A percentile compares a stretch with the other conserved stretches of the same genome.
phyloP scores from a whole-genome alignment of 1,284 basidiomycete genomes.

The Xanthoconium separans region DNA sequence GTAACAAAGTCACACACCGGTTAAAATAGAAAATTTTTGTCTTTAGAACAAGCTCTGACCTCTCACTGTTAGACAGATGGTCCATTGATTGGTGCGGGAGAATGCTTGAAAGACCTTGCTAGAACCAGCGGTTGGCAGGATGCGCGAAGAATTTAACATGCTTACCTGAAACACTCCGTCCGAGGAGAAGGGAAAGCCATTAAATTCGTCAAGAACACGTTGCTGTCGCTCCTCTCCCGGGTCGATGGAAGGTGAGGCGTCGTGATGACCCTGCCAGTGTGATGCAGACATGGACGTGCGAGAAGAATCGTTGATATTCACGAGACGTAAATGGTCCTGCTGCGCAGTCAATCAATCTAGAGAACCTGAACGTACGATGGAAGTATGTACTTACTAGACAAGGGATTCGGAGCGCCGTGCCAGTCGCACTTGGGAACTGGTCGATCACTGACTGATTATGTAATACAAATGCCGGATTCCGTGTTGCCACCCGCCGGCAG shows the following conservation, averaged over 20 bases:
- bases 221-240: conserved; percentile 10
- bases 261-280: conserved; percentile 14
- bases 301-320: not conserved
- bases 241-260: conserved; percentile 9
- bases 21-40: conserved; percentile 74
- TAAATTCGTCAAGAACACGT: conserved; percentile 38
- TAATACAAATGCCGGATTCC: conserved; percentile 10
- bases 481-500: no score
- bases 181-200: conserved; percentile 48
- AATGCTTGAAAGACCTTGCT: conserved; percentile 67
- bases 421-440: conserved; percentile 2
- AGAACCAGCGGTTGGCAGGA: not conserved
- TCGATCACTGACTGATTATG: conserved; percentile 22
- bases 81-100: conserved; percentile 39
- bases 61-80: conserved; percentile 40
- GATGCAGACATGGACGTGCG: conserved; percentile 13
- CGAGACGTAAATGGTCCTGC: conserved; percentile 17
- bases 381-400: not conserved
- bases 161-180: conserved; percentile 61
- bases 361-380: conserved; percentile 7
- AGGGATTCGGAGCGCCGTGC: not conserved
- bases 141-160: not conserved
- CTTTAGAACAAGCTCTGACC: conserved; percentile 47
- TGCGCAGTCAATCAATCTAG: not conserved
- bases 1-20: conserved; percentile 40